These are phyloP conservation scores for Rubia peregrina DNA, from an alignment of 305 asterid species.

Conservation along the genomic window DNA sequence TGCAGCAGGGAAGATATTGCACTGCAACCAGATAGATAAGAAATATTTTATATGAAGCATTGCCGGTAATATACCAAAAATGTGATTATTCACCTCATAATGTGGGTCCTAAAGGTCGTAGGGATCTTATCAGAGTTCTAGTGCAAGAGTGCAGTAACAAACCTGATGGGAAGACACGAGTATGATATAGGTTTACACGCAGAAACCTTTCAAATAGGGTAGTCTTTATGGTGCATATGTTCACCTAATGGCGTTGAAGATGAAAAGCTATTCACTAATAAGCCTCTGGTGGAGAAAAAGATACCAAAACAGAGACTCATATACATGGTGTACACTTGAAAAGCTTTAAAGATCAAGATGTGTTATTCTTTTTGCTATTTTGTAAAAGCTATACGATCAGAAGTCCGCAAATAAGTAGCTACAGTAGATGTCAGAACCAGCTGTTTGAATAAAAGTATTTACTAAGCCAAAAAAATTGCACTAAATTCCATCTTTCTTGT, in stretches of 20 bases:
- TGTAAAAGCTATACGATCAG: slow-evolving; percentile 1
- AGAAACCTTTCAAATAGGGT: background rate
- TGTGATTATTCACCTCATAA: background rate
- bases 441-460: background rate
- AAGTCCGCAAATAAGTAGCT: background rate
- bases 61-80: background rate
- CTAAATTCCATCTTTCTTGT: background rate
- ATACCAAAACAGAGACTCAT: background rate
- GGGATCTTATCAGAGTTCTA: background rate
- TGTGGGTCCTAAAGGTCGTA: background rate
- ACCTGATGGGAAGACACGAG: background rate
- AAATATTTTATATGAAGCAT: background rate
- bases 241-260: background rate
- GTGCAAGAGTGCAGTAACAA: background rate
- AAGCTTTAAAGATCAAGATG: background rate
- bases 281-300: background rate
- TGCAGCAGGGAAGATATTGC: background rate
- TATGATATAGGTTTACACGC: background rate
- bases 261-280: background rate
- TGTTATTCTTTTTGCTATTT: background rate
- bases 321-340: background rate
- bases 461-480: background rate
- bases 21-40: background rate
- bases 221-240: background rate
- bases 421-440: background rate